Percentiles rank a stretch among this genome's conserved stretches.
These are phyloP conservation scores for Mycena galericulata DNA, from an alignment of 768 basidiomycete genomes.

Conservation along the genomic window DNA sequence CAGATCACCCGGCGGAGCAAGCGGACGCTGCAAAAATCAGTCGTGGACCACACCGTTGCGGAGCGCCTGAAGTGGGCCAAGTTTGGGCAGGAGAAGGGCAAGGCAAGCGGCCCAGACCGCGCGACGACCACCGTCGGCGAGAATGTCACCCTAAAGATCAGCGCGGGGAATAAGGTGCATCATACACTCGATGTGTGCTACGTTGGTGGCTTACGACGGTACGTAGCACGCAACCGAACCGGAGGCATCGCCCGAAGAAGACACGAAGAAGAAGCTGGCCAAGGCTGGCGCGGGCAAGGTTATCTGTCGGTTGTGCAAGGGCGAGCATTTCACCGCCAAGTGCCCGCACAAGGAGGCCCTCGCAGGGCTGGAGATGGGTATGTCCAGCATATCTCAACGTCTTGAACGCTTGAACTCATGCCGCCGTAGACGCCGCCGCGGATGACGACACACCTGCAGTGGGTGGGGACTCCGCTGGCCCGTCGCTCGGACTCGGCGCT, in stretches of 20 bases:
- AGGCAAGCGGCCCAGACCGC: constrained; percentile 87
- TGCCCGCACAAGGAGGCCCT: constrained; percentile 98
- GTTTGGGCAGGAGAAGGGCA: constrained; percentile 93
- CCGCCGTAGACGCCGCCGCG: constrained; percentile 44
- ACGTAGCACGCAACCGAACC: constrained; percentile 66
- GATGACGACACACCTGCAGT: constrained; percentile 51
- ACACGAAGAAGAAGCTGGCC: constrained; percentile 72
- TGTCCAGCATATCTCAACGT: constrained; percentile 31
- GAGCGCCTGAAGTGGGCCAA: constrained; percentile 94
- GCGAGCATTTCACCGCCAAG: constrained; percentile 97
- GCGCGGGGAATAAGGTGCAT: constrained; percentile 71
- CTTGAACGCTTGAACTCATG: neutral
- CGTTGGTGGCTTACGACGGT: neutral
- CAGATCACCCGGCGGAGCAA: constrained; percentile 90
- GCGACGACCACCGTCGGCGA: constrained; percentile 94
- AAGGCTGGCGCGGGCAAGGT: constrained; percentile 90
- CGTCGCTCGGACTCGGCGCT: constrained; percentile 49
- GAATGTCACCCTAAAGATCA: constrained; percentile 60
- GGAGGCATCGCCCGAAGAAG: constrained; percentile 74
- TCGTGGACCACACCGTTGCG: constrained; percentile 95
- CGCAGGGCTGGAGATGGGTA: constrained; percentile 77
- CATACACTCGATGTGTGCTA: neutral
- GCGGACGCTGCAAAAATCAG: constrained; percentile 87
- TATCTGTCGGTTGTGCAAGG: constrained; percentile 93
- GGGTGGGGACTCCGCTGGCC: constrained; percentile 49